phyloP scores from a whole-genome alignment of 331 rosid genomes.

The Erythrophleum ivorense region DNA sequence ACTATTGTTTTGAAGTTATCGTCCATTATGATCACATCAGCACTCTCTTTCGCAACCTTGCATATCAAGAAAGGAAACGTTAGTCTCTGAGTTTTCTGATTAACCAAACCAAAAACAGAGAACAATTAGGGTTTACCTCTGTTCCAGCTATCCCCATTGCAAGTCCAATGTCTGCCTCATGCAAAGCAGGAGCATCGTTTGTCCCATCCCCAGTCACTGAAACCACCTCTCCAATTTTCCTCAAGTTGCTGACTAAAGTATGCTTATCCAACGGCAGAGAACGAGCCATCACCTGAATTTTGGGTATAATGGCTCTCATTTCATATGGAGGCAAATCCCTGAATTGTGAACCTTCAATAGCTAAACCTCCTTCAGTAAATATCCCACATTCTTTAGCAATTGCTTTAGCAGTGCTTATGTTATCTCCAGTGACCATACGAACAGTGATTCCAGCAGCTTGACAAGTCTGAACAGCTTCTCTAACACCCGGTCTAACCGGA shows the following conservation, averaged over 20 bases:
- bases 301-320: conserved; percentile 43
- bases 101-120: conserved; percentile 11
- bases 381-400: conserved; percentile 56
- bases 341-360: conserved; percentile 46
- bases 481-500: conserved; percentile 55
- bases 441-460: conserved; percentile 51
- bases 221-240: no score
- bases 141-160: conserved; percentile 99
- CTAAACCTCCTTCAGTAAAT: conserved; percentile 49
- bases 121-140: conserved; percentile 80
- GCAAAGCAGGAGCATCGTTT: conserved; percentile 94
- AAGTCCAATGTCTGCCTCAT: conserved; percentile 87
- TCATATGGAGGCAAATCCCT: conserved; percentile 39
- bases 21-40: no score
- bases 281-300: conserved; percentile 44
- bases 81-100: no score
- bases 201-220: no score
- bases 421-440: conserved; percentile 56
- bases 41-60: no score
- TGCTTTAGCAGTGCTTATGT: conserved; percentile 51
- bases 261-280: conserved; percentile 80
- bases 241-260: no score
- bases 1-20: no score
- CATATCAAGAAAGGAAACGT: no score
- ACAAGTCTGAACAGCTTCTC: conserved; percentile 50